Evolutionary conservation across 108 stramenopile species (phyloP).

Genomic region (Cyclostephanos tholiformis): DNA sequence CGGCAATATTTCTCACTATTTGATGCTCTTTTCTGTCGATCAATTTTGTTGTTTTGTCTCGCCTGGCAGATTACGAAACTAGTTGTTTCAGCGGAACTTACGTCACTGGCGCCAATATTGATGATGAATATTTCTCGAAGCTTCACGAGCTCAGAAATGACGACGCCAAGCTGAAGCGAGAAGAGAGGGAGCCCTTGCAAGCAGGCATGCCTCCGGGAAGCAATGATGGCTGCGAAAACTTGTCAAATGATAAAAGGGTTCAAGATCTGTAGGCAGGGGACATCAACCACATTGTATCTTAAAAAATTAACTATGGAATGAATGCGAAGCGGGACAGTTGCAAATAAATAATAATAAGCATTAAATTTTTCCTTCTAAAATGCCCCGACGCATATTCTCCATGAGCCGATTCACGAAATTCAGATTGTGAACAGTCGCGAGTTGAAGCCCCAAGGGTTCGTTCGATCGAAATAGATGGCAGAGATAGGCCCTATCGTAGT

Average conservation of each 20-base stretch:
- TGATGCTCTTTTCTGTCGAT: not conserved
- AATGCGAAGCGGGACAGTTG: not conserved
- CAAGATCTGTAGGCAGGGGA: not conserved
- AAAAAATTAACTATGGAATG: not conserved
- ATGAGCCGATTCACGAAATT: conserved; percentile 62
- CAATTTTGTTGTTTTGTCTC: not conserved
- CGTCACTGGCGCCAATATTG: conserved; percentile 87
- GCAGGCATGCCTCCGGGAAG: conserved; percentile 53
- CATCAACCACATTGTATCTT: not conserved
- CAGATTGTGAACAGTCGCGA: conserved; percentile 58
- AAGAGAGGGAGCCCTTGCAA: conserved; percentile 11
- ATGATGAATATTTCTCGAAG: conserved; percentile 76
- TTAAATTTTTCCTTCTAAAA: conserved; percentile 37
- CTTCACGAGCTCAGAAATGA: conserved; percentile 82
- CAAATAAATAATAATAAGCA: not conserved
- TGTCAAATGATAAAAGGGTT: conserved; percentile 67
- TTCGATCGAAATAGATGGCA: conserved; percentile 59
- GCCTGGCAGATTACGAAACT: conserved; percentile 76
- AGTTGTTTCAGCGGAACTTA: conserved; percentile 96
- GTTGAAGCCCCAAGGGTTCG: conserved; percentile 43
- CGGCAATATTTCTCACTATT: too few species aligned
- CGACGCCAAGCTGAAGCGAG: conserved; percentile 59
- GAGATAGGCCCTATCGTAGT: conserved; percentile 58
- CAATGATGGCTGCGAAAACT: conserved; percentile 77
- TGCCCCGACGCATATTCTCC: conserved; percentile 41